These are phyloP conservation scores for Volvariella volvacea DNA, from an alignment of 1,284 basidiomycete genomes.

Conservation along the genomic window DNA sequence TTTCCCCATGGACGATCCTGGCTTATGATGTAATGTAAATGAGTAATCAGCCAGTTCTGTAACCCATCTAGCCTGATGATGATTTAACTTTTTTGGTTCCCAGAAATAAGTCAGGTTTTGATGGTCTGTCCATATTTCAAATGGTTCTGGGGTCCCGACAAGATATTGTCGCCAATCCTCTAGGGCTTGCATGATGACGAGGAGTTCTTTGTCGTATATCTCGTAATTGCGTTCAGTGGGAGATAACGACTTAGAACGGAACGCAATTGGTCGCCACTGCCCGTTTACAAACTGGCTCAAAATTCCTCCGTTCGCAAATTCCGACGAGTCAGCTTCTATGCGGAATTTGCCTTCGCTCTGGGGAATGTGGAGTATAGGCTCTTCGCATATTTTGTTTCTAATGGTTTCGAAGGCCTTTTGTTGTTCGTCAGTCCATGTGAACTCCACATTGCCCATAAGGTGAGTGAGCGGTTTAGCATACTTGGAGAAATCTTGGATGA, in stretches of 20 bases:
- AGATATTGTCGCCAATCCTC: constrained; percentile 3
- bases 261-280: constrained; percentile 22
- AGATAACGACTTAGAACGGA: constrained; percentile 20
- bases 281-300: constrained; percentile 20
- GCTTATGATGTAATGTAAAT: constrained; percentile 26
- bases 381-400: constrained; percentile 15
- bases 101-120: constrained; percentile 2
- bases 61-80: constrained; percentile 25
- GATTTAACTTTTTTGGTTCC: not conserved
- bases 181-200: constrained; percentile 21
- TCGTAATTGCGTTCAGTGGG: constrained; percentile 33
- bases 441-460: constrained; percentile 14
- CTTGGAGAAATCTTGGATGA: constrained; percentile 29
- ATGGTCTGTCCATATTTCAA: constrained; percentile 1
- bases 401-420: too few relatives aligned
- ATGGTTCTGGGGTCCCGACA: not conserved
- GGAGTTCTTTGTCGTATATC: too few relatives aligned
- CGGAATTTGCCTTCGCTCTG: constrained; percentile 13
- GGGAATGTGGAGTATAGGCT: constrained; percentile 16
- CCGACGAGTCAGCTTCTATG: constrained; percentile 22
- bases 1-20: not conserved
- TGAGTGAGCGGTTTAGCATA: constrained; percentile 16
- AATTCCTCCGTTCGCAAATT: constrained; percentile 22
- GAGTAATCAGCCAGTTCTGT: constrained; percentile 25
- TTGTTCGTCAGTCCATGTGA: constrained; percentile 11